These are phyloP conservation scores for Fusarium drepaniforme DNA, from an alignment of 2,329 filamentous ascomycete species.

Conservation along the genomic window DNA sequence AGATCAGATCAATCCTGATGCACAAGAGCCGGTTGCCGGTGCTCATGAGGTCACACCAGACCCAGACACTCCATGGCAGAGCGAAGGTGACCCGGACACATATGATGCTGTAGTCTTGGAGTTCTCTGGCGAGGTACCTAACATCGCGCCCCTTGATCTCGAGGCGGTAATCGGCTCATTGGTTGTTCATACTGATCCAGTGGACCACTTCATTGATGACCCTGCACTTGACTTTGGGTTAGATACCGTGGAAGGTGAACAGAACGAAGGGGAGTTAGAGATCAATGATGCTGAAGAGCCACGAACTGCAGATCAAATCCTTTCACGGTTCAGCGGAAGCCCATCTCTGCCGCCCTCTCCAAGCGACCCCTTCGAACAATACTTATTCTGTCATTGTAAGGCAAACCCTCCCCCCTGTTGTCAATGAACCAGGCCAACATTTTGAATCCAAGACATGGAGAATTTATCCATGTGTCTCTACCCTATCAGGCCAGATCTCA, in stretches of 20 bases:
- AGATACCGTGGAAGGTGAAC: not conserved
- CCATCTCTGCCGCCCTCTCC: not conserved
- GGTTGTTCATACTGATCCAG: not conserved
- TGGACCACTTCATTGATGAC: not conserved
- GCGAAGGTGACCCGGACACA: not conserved
- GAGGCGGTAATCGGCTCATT: not conserved
- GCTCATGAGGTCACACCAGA: not conserved
- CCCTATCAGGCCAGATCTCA: not conserved
- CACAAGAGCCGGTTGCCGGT: not conserved
- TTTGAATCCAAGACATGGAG: not conserved
- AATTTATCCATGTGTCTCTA: not conserved
- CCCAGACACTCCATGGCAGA: not conserved
- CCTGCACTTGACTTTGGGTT: not conserved
- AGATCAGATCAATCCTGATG: not conserved
- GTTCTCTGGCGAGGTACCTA: not conserved
- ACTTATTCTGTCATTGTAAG: not conserved
- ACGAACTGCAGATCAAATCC: not conserved
- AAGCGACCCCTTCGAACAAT: not conserved
- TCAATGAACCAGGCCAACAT: not conserved
- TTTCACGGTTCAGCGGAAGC: not conserved
- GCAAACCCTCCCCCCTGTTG: not conserved
- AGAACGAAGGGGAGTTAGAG: not conserved
- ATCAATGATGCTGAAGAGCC: not conserved
- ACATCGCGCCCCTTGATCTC: not conserved
- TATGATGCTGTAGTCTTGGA: not conserved